These are phyloP conservation scores for Colletotrichum brevisporum DNA, from an alignment of 2,329 filamentous ascomycete genomes.

Conservation along the genomic window DNA sequence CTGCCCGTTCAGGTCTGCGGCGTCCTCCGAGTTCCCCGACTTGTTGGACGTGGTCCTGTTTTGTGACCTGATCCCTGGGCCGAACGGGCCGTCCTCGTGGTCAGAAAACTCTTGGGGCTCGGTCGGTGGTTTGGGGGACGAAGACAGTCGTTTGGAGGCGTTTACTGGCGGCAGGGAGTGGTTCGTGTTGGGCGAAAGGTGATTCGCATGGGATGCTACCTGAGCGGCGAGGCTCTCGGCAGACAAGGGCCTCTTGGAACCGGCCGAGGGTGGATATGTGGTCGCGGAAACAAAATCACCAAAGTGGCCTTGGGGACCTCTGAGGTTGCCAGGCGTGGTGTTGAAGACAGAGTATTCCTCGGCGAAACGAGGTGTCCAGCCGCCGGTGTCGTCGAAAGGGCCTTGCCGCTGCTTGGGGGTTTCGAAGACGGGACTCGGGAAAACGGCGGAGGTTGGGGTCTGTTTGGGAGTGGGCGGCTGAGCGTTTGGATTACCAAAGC, in stretches of 20 bases:
- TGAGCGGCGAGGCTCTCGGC: conserved; percentile 63
- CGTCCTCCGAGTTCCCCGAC: conserved; percentile 57
- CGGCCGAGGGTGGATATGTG: conserved; percentile 52
- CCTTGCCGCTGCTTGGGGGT: conserved; percentile 66
- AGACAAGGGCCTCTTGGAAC: conserved; percentile 67
- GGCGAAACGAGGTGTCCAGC: conserved; percentile 74
- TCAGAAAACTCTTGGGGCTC: conserved; percentile 48
- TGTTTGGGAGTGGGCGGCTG: conserved; percentile 71
- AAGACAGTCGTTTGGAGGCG: conserved; percentile 69
- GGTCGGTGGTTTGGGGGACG: conserved; percentile 65
- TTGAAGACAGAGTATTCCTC: conserved; percentile 78
- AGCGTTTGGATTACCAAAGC: conserved; percentile 76
- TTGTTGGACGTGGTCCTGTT: conserved; percentile 60
- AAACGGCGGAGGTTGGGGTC: conserved; percentile 67
- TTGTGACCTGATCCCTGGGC: conserved; percentile 41
- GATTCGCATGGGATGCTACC: conserved; percentile 73
- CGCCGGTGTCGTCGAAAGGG: conserved; percentile 63
- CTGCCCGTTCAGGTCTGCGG: conserved; percentile 59
- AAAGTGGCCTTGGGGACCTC: conserved; percentile 61
- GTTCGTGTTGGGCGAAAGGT: conserved; percentile 68
- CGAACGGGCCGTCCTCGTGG: conserved; percentile 48
- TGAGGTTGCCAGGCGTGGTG: conserved; percentile 72
- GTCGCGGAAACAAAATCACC: conserved; percentile 56
- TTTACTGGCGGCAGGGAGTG: conserved; percentile 72
- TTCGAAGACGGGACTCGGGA: conserved; percentile 69